A percentile compares a stretch with the other conserved stretches of the same genome.
phyloP scores from a whole-genome alignment of 106 monocot genomes.

The Agapanthus africanus region DNA sequence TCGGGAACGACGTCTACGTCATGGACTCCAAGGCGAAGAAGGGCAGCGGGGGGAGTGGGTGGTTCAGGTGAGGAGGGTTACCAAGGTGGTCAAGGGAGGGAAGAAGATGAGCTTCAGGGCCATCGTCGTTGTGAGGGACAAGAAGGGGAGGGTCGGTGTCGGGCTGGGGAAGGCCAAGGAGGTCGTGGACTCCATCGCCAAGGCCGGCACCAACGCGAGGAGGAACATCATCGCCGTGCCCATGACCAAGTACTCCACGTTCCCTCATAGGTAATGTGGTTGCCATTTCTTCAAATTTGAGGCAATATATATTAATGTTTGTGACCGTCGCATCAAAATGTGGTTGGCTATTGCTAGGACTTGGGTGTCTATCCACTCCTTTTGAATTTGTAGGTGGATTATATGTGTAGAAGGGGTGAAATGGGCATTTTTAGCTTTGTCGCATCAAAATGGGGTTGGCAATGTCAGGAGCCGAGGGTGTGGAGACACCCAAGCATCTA shows the following conservation, averaged over 20 bases:
- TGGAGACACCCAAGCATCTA: too few species aligned
- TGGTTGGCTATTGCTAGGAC: too few species aligned
- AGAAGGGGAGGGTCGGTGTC: conserved; percentile 71
- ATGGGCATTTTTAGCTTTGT: too few species aligned
- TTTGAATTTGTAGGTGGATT: too few species aligned
- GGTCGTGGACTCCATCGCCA: conserved; percentile 64
- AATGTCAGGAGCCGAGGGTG: too few species aligned
- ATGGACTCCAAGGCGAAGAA: conserved; percentile 64
- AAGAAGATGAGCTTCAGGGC: conserved; percentile 77
- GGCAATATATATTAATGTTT: too few species aligned
- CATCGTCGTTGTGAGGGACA: conserved; percentile 77
- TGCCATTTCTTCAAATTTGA: too few species aligned
- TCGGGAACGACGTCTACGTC: conserved; percentile 62
- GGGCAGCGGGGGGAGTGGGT: conserved; percentile 59
- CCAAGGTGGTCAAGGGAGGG: conserved; percentile 89
- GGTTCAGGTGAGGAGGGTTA: conserved; percentile 79
- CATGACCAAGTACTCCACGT: conserved; percentile 75
- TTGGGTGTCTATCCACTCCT: too few species aligned
- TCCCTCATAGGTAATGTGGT: conserved; percentile 89
- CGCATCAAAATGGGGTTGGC: too few species aligned
- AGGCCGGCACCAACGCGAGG: conserved; percentile 59
- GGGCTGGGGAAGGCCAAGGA: conserved; percentile 90
- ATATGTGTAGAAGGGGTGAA: too few species aligned
- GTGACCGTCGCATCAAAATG: too few species aligned
- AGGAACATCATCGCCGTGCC: conserved; percentile 69